Percentiles rank a stretch among this genome's conserved stretches.
These are phyloP conservation scores for Backusella luteola DNA, from an alignment of 192 early-diverging fungal species.

Conservation along the genomic window DNA sequence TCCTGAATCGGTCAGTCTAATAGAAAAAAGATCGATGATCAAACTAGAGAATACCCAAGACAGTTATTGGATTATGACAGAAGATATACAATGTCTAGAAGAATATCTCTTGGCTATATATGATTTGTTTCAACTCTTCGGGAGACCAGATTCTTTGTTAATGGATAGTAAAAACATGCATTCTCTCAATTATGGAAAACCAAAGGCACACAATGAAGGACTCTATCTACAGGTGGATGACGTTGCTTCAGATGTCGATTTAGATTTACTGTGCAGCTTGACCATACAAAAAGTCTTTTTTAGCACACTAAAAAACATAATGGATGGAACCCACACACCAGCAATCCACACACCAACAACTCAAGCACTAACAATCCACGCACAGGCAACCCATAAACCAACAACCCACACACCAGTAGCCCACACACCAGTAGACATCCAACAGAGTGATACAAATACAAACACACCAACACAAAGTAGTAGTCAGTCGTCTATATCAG, in stretches of 20 bases:
- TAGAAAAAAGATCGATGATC: not conserved
- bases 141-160: not conserved
- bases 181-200: not conserved
- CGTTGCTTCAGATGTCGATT: not conserved
- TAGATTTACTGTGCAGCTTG: not conserved
- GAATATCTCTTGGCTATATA: not conserved
- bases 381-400: not conserved
- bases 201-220: not conserved
- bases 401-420: not conserved
- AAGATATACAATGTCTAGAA: not conserved
- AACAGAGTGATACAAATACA: not conserved
- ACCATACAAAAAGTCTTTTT: not conserved
- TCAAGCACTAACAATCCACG: not conserved
- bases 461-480: not conserved
- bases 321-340: not conserved
- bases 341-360: not conserved
- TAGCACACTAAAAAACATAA: not conserved
- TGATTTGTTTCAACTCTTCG: not conserved
- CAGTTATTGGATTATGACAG: not conserved
- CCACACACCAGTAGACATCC: not conserved
- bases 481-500: not conserved
- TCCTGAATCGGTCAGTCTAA: not conserved
- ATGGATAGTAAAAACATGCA: not conserved
- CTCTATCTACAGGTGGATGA: not conserved
- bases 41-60: not conserved